These are phyloP conservation scores for Xerocomus minutiporus DNA, from an alignment of 1,284 basidiomycete species.

Conservation along the genomic window DNA sequence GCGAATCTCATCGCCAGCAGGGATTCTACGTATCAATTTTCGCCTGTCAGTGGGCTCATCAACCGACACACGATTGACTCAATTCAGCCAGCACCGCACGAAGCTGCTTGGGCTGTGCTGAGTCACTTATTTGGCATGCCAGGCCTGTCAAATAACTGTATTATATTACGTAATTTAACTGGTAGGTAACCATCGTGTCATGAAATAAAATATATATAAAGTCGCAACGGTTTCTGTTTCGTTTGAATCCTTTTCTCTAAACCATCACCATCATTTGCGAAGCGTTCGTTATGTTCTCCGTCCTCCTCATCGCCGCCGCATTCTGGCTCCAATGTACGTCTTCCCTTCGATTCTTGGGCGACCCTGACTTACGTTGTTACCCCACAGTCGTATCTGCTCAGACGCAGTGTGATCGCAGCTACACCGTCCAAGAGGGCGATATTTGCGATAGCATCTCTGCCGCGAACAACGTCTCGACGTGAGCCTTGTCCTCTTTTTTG, in stretches of 20 bases:
- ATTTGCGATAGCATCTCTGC: slow-evolving; percentile 68
- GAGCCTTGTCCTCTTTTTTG: slow-evolving; percentile 15
- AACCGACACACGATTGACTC: slow-evolving; percentile 60
- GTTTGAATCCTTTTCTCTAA: background rate
- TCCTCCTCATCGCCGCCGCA: slow-evolving; percentile 40
- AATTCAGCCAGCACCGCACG: slow-evolving; percentile 70
- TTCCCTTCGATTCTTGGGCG: background rate
- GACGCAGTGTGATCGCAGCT: slow-evolving; percentile 47
- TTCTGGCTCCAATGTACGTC: slow-evolving; percentile 40
- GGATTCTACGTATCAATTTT: slow-evolving; percentile 71
- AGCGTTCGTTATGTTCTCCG: slow-evolving; percentile 42
- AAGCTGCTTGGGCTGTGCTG: slow-evolving; percentile 53
- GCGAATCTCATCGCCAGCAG: slow-evolving; percentile 35
- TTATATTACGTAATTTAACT: slow-evolving; percentile 1
- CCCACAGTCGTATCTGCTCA: slow-evolving; percentile 39
- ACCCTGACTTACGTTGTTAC: slow-evolving; percentile 7
- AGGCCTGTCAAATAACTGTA: too few relatives aligned
- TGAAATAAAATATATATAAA: background rate
- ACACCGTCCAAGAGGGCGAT: slow-evolving; percentile 58
- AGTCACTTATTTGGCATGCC: slow-evolving; percentile 43
- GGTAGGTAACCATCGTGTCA: background rate
- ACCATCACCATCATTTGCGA: background rate
- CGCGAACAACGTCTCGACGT: slow-evolving; percentile 64
- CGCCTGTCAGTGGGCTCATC: slow-evolving; percentile 59
- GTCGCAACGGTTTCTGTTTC: background rate